Percentiles rank a stretch among this genome's conserved stretches.
phyloP scores from a whole-genome alignment of 345 rosid genomes.

The Clausena lansium region DNA sequence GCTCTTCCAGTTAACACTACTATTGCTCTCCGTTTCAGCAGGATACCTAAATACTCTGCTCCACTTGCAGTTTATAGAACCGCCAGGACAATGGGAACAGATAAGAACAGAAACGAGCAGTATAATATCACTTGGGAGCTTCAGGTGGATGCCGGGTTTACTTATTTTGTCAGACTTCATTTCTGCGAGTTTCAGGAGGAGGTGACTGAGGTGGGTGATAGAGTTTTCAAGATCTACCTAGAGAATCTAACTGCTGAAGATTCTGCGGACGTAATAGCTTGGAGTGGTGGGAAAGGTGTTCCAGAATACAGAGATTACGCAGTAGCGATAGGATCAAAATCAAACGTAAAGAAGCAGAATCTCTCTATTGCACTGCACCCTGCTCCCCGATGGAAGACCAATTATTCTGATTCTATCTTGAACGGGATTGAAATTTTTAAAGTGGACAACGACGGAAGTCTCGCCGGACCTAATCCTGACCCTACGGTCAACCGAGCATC shows the following conservation, averaged over 20 bases:
- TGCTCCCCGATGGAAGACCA: neutral
- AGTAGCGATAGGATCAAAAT: slow-evolving; percentile 9
- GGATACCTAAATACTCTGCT: slow-evolving; percentile 27
- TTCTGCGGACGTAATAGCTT: slow-evolving; percentile 13
- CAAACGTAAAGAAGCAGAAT: slow-evolving; percentile 15
- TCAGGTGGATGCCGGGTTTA: slow-evolving; percentile 36
- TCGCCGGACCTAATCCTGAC: slow-evolving; percentile 34
- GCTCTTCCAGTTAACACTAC: accelerated
- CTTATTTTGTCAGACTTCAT: slow-evolving; percentile 43
- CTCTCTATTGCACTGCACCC: slow-evolving; percentile 32
- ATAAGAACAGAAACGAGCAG: neutral
- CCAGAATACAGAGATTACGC: slow-evolving; percentile 31
- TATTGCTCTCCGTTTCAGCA: neutral
- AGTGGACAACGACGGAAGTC: slow-evolving; percentile 8
- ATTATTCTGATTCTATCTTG: slow-evolving; percentile 37
- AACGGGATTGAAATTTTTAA: slow-evolving; percentile 57
- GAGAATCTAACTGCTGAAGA: slow-evolving; percentile 18
- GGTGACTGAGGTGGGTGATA: neutral
- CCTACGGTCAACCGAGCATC: neutral
- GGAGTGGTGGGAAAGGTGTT: slow-evolving; percentile 17
- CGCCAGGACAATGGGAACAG: slow-evolving; percentile 32
- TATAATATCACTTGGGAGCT: slow-evolving; percentile 48
- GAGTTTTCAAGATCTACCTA: slow-evolving; percentile 16
- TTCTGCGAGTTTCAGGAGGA: slow-evolving; percentile 38
- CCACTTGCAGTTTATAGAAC: slow-evolving; percentile 31